Percentiles rank a stretch among this genome's conserved stretches.
These are phyloP conservation scores for Closterium sp. DNA, from an alignment of 139 green algal species.

Conservation along the genomic window DNA sequence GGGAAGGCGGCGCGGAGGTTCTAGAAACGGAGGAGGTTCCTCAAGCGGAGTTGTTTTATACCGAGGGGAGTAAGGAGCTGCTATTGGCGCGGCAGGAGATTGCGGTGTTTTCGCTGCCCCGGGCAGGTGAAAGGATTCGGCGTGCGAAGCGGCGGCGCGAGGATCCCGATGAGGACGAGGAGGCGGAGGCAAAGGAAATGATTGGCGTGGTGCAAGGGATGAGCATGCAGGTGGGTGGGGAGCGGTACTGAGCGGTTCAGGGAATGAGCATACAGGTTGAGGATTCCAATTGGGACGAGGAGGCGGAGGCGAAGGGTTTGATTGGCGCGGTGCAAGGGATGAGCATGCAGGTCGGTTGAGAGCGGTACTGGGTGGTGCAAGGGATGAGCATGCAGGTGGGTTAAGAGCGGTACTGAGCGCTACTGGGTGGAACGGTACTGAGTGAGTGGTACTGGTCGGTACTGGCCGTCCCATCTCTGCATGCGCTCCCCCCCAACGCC, in stretches of 20 bases:
- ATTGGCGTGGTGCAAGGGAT: slow-evolving; percentile 4
- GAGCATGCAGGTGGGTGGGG: slow-evolving; percentile 22
- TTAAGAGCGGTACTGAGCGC: no score
- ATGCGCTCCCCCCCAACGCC: slow-evolving; percentile 74
- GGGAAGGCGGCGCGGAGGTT: slow-evolving; percentile 47
- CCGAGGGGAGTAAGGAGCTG: slow-evolving; percentile 65
- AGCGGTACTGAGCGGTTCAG: slow-evolving; percentile 54
- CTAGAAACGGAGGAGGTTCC: slow-evolving; percentile 51
- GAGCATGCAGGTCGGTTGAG: no score
- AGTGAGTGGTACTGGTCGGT: no score
- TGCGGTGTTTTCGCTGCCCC: slow-evolving; percentile 74
- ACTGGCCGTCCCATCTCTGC: slow-evolving; percentile 69
- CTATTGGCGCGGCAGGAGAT: slow-evolving; percentile 57
- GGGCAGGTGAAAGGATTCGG: slow-evolving; percentile 66
- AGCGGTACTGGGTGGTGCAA: no score
- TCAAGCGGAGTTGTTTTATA: slow-evolving; percentile 90
- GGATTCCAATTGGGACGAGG: slow-evolving; percentile 56
- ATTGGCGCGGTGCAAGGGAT: neutral
- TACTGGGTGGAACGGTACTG: no score
- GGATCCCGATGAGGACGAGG: slow-evolving; percentile 57
- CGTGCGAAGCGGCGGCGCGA: slow-evolving; percentile 52
- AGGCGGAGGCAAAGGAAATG: slow-evolving; percentile 22
- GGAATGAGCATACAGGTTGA: slow-evolving; percentile 47
- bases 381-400: no score
- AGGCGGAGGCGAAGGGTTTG: slow-evolving; percentile 21